These are phyloP conservation scores for Pinguiococcus pyrenoidosus DNA, from an alignment of 108 stramenopile species.

Conservation along the genomic window DNA sequence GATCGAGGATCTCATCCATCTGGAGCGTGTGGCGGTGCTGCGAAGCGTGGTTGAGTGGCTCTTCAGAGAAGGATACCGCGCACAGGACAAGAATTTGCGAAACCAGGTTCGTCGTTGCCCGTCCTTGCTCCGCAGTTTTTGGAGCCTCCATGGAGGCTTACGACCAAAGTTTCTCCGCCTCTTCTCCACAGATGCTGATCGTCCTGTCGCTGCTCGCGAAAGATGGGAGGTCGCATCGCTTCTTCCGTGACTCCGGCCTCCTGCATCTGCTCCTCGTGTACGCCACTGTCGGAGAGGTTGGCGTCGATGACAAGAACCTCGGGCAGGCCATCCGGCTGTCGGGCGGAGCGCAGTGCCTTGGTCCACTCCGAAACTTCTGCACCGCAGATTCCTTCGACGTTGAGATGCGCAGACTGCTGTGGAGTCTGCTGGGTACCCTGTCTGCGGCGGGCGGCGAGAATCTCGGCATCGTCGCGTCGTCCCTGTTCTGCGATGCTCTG, in stretches of 20 bases:
- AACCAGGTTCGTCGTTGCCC: too few species aligned
- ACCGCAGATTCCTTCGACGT: conserved; percentile 1
- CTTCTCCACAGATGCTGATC: too few species aligned
- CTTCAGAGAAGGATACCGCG: not conserved
- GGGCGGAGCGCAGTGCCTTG: not conserved
- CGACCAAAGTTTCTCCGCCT: too few species aligned
- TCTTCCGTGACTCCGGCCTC: not conserved
- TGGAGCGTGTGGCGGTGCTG: not conserved
- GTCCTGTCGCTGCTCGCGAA: conserved; percentile 4
- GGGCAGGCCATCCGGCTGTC: not conserved
- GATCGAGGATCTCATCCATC: not conserved
- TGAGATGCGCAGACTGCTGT: conserved; percentile 6
- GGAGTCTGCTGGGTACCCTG: conserved; percentile 2
- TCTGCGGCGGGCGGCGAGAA: not conserved
- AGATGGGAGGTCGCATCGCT: not conserved
- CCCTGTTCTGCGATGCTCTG: conserved; percentile 1
- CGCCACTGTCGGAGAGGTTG: conserved; percentile 4
- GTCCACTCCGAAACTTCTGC: conserved; percentile 8
- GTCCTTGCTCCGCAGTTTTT: too few species aligned
- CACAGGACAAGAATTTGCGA: conserved; percentile 9
- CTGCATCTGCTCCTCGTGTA: conserved; percentile 1
- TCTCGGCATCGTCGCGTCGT: not conserved
- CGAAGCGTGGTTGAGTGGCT: not conserved
- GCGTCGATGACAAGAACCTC: too few species aligned
- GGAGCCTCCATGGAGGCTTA: too few species aligned